A percentile compares a stretch with the other conserved stretches of the same genome.
Conservation (phyloP, 2,329 filamentous ascomycete species). For the Botrytis squamosa region DNA sequence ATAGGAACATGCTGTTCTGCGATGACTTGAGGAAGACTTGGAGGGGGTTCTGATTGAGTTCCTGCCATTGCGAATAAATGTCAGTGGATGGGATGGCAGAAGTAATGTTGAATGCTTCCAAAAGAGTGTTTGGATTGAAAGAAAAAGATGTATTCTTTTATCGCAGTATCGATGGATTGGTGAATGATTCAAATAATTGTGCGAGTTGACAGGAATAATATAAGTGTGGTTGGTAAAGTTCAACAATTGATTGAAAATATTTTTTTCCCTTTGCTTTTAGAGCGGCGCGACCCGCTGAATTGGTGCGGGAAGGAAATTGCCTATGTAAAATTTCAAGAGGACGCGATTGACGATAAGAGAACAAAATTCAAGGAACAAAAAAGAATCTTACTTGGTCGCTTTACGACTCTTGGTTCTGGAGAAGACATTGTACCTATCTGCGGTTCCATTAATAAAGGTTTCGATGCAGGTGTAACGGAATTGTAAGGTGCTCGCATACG, state of each 20-base stretch:
- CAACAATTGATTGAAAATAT: neutral
- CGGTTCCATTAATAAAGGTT: conserved; percentile 22
- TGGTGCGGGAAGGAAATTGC: conserved; percentile 1
- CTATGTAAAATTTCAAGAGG: neutral
- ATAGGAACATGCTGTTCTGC: conserved; percentile 91
- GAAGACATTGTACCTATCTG: conserved; percentile 27
- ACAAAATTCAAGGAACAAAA: neutral
- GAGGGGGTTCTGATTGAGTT: conserved; percentile 93
- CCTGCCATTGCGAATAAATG: conserved; percentile 50
- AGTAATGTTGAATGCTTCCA: conserved; percentile 16
- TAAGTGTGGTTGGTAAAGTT: neutral
- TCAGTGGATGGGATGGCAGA: conserved; percentile 29
- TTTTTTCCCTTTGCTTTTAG: neutral
- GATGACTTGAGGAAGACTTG: conserved; percentile 84
- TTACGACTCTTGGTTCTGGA: conserved; percentile 33
- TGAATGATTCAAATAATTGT: conserved; percentile 12
- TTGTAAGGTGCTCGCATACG: conserved; percentile 6
- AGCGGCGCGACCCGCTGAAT: conserved; percentile 13
- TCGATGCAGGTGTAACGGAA: neutral
- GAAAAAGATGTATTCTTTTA: neutral
- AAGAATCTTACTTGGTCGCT: conserved; percentile 38
- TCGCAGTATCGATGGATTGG: conserved; percentile 4
- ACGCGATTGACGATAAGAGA: neutral
- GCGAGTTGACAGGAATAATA: conserved; percentile 3
- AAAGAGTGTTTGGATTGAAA: neutral